Conservation (phyloP, 345 rosid species). For the Gossypium stocksii region DNA sequence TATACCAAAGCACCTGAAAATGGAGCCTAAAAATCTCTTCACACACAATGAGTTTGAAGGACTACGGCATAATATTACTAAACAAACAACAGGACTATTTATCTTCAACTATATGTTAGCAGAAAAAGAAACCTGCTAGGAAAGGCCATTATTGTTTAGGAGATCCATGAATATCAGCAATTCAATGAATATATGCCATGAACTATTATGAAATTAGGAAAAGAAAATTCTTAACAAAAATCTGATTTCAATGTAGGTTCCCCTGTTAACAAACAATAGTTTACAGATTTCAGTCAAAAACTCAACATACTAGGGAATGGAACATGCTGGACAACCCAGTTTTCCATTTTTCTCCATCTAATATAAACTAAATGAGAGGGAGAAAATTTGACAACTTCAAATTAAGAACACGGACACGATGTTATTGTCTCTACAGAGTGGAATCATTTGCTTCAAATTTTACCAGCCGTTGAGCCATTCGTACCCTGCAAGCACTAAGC, state of each 20-base stretch:
- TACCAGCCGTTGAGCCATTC: slow-evolving; percentile 23
- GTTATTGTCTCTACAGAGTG: not conserved
- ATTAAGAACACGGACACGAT: not conserved
- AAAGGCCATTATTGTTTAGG: not conserved
- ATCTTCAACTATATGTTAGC: not conserved
- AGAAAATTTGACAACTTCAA: no score
- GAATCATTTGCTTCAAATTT: no score
- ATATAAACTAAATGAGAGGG: no score
- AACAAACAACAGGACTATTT: not conserved
- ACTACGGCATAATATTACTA: not conserved
- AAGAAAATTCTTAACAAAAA: not conserved
- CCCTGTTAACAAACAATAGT: not conserved
- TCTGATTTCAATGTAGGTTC: no score
- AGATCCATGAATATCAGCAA: slow-evolving; percentile 1
- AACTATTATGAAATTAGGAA: not conserved
- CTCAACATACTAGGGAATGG: no score
- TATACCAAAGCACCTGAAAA: not conserved
- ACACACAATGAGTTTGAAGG: not conserved
- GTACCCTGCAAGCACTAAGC: slow-evolving; percentile 68
- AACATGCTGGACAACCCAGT: no score
- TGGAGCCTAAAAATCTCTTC: not conserved
- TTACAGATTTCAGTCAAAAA: not conserved
- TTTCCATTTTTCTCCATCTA: no score
- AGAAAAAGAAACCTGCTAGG: not conserved
- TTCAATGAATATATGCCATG: not conserved